phyloP scores from a whole-genome alignment of 441 rosid genomes.

The Gossypium lobatum region DNA sequence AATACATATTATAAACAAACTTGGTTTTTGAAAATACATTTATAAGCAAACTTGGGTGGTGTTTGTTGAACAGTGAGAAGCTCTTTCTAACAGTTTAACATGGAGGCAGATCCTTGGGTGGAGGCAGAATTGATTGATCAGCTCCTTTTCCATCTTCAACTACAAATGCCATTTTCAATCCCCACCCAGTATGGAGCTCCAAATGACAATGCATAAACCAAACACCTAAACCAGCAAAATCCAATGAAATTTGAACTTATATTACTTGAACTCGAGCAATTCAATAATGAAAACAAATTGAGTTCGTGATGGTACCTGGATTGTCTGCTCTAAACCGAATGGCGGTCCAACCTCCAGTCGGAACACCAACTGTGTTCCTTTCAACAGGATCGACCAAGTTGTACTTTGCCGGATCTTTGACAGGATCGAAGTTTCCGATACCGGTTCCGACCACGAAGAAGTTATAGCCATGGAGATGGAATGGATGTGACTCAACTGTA shows the following conservation, averaged over 20 bases:
- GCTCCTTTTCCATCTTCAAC: slow-evolving; percentile 48
- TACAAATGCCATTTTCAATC: slow-evolving; percentile 48
- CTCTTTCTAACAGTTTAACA: slow-evolving; percentile 29
- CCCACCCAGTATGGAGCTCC: slow-evolving; percentile 63
- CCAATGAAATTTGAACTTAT: not conserved
- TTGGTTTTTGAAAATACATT: not conserved
- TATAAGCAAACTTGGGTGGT: not conserved
- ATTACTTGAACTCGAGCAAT: not conserved
- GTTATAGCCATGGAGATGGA: slow-evolving; percentile 74
- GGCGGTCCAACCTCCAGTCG: slow-evolving; percentile 68
- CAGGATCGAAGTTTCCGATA: slow-evolving; percentile 50
- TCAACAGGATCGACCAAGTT: slow-evolving; percentile 59
- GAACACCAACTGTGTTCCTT: slow-evolving; percentile 60
- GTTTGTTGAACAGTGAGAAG: not conserved
- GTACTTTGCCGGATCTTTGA: slow-evolving; percentile 41
- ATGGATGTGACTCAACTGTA: slow-evolving; percentile 55
- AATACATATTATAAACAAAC: not conserved
- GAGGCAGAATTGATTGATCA: slow-evolving; percentile 42
- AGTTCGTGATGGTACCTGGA: slow-evolving; percentile 35
- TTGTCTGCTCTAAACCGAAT: slow-evolving; percentile 58
- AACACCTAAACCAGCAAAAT: slow-evolving; percentile 30
- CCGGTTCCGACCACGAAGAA: slow-evolving; percentile 60
- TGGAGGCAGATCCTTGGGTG: slow-evolving; percentile 51
- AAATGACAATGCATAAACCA: slow-evolving; percentile 64
- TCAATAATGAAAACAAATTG: not conserved